Base-by-base conservation (phyloP, 2,329 filamentous ascomycete species). In the Xylaria sp. region DNA sequence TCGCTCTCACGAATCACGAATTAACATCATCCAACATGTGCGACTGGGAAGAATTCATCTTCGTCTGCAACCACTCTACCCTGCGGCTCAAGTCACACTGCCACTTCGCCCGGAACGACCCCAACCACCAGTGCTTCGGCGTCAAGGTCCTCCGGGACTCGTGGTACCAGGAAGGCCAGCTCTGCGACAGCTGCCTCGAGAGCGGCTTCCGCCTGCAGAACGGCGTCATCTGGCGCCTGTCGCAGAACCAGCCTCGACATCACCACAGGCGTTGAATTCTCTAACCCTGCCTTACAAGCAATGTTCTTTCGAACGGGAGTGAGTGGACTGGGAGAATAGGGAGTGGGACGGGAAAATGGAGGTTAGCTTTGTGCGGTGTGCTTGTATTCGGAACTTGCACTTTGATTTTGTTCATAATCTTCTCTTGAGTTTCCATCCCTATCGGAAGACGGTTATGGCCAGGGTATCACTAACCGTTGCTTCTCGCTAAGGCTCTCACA, bases 21-120 rank as follows among this genome's bases (percentile, higher is more conserved):
- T n/a, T n/a, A 23, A 43, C 14, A 59, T 12, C 21, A 11, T 35
- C 9, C 69, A 78, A 69, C 38, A 91, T 92, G 89, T 92, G 89
- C 69, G 85, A 89, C 72, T 92, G 80, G 75, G 89, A 93, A 73
- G 85, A 88, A 66, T 89, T 90, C 68, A 75, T 85, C 63, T 92
- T 89, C 73, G 77, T 74, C 54, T 94, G 90, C 78, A 81, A 81
- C 31, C 89, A 92, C 77, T 82, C 80, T 4, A 78, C 79, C 15
- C 76, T 83, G 25, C 84, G 87, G 19, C 79, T 91, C 31, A 87
- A 88, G 71, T 87, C 86, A 23, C 84, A 92, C 75, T 94, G 91
- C 75, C 91, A 93, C 76, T 88, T 87, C 68, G 89, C 90, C 5
- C 87, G 91, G 61, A 92, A 91, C 72, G 87, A 92, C 69, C 86